These are phyloP conservation scores for Penicillium sp. DNA, from an alignment of 2,329 filamentous ascomycete genomes.

Conservation along the genomic window DNA sequence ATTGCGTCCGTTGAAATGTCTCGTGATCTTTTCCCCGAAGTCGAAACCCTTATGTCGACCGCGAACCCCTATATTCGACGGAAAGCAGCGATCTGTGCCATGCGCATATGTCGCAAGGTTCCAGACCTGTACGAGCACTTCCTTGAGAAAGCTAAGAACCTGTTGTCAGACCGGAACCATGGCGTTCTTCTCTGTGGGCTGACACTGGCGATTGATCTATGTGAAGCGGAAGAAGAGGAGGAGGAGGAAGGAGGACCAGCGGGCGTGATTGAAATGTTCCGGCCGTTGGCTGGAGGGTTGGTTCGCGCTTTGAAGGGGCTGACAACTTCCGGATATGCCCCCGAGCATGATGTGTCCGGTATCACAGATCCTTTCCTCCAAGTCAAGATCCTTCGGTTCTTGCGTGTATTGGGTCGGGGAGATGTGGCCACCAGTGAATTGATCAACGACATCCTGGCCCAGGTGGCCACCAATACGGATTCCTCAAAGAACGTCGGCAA, in stretches of 20 bases:
- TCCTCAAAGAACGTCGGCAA: constrained; percentile 98
- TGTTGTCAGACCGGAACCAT: constrained; percentile 91
- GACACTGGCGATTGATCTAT: constrained; percentile 86
- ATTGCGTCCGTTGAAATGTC: constrained; percentile 99
- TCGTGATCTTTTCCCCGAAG: constrained; percentile 91
- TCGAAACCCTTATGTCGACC: constrained; percentile 86
- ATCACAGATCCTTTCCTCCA: constrained; percentile 98
- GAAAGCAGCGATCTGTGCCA: constrained; percentile 97
- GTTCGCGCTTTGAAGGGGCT: constrained; percentile 90
- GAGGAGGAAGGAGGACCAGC: constrained; percentile 89
- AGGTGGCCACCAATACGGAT: constrained; percentile 97
- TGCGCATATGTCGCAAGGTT: constrained; percentile 98
- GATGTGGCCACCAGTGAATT: constrained; percentile 88
- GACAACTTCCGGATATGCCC: constrained; percentile 92
- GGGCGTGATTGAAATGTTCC: constrained; percentile 86
- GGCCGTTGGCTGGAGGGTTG: constrained; percentile 76
- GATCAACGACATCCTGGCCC: constrained; percentile 97
- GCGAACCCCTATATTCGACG: constrained; percentile 97
- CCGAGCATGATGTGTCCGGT: constrained; percentile 96
- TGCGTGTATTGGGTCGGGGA: constrained; percentile 82
- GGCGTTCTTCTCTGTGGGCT: constrained; percentile 91
- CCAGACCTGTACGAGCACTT: constrained; percentile 98
- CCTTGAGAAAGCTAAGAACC: constrained; percentile 83
- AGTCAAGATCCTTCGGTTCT: constrained; percentile 86
- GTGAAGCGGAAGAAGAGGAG: constrained; percentile 87